Evolutionary conservation across 164 flowering plant genomes (phyloP), one percentile per base, ranked within the genome.

Genomic region (Nymphaea thermarum): DNA sequence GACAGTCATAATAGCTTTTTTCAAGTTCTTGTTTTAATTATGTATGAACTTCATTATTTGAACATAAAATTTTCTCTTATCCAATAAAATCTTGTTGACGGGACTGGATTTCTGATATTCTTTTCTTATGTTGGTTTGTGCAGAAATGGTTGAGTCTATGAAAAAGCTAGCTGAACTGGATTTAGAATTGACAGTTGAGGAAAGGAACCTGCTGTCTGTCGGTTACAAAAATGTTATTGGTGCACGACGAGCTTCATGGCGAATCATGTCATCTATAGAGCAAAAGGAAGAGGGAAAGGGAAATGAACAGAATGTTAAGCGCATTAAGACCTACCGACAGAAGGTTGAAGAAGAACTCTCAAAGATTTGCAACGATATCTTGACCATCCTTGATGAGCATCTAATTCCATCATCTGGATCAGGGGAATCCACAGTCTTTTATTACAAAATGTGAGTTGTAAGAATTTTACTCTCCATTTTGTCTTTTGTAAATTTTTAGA

Each of bases 121-220:
- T 55, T 42, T 41, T 42, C 14, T 60, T 11, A 51, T 61, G 12
- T 47, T 71, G 60, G 66, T 36, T 72, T 65, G 45, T 17, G n/a
- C 86, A 91, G 97, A 91, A 76, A 91, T 91, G 97, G 95, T 88
- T 16, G 97, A 91, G 63, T 45, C 84, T 69, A 91, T 88, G 97
- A 91, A 88, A 67, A 80, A 80, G 41, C 85, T 88, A 43, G 94
- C 97, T 6, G 80, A 76, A 62, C 87, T 91, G 66, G 86, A 83
- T 71, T 74, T 83, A 43, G 93, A 91, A 75, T 79, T 91, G 67
- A 83, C 89, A 2, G 93, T 89, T 70, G 97, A 89, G 76, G 97
- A 91, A 74, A 82, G 93, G 75, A 91, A 89, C 72, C 86, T 89
- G 51, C 84, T 91, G 2, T 91, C 95, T 17, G 97, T 91, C 43